These are phyloP conservation scores for Rubus parviflorus DNA, from an alignment of 306 rosid species.

Conservation along the genomic window DNA sequence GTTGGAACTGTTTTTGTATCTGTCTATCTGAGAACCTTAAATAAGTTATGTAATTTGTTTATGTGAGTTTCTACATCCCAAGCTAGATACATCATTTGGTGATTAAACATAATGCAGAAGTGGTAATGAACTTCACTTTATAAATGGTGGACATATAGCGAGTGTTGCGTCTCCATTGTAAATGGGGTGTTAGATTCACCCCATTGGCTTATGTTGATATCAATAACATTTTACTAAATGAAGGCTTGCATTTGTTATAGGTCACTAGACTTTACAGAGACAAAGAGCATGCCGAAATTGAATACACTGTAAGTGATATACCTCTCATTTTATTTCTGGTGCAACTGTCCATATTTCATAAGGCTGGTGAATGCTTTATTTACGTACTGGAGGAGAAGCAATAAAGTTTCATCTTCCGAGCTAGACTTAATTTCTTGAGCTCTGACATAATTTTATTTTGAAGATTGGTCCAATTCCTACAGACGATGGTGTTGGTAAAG, in stretches of 20 bases:
- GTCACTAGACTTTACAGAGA: constrained; percentile 76
- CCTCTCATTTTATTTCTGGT: not conserved
- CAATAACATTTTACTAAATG: constrained; percentile 1
- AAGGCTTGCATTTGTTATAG: constrained; percentile 35
- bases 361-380: constrained; percentile 1
- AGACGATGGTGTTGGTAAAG: constrained; percentile 78
- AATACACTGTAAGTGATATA: constrained; percentile 71
- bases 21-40: not conserved
- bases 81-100: not conserved
- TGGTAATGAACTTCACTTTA: not conserved
- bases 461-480: constrained; percentile 94
- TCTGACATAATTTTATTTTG: constrained; percentile 37
- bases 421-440: no score
- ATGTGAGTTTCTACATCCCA: not conserved
- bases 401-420: not conserved
- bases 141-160: not conserved
- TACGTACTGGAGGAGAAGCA: not conserved
- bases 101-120: not conserved
- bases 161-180: not conserved
- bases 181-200: not conserved
- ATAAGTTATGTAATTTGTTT: not conserved
- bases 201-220: not conserved
- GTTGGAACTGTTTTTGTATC: not conserved
- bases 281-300: constrained; percentile 88
- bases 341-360: no score